Conservation (phyloP, 1,284 basidiomycete species). For the Heterobasidion irregulare region DNA sequence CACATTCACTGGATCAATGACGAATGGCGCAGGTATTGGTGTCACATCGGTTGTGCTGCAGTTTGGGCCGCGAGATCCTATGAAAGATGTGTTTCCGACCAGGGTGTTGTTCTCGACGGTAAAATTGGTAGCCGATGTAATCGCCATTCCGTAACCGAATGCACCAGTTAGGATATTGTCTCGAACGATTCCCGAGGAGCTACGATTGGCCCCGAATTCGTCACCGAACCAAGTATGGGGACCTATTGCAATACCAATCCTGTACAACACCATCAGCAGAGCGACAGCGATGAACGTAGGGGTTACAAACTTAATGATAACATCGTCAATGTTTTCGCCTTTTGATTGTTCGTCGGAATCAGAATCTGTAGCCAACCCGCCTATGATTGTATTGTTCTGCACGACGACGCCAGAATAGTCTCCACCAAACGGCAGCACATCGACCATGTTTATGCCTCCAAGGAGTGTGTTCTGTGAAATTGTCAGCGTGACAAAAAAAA, state of each 20-base stretch:
- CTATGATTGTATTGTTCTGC: conserved; percentile 61
- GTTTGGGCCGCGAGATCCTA: conserved; percentile 63
- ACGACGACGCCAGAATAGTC: conserved; percentile 66
- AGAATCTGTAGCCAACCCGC: conserved; percentile 53
- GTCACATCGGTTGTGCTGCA: conserved; percentile 47
- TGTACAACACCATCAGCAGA: conserved; percentile 14
- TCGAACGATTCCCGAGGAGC: conserved; percentile 48
- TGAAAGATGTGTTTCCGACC: conserved; percentile 68
- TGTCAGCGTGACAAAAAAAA: background rate
- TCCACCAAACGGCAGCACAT: conserved; percentile 67
- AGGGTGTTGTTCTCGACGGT: conserved; percentile 59
- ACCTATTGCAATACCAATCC: conserved; percentile 72
- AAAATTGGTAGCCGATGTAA: conserved; percentile 59
- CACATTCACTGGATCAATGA: conserved; percentile 41
- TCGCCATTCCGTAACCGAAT: conserved; percentile 62
- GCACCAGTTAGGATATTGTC: conserved; percentile 69
- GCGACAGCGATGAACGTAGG: background rate
- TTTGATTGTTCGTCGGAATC: conserved; percentile 28
- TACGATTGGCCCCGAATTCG: conserved; percentile 51
- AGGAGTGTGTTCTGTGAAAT: conserved; percentile 50
- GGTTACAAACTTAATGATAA: conserved; percentile 55
- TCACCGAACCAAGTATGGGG: conserved; percentile 74
- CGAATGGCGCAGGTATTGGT: conserved; percentile 49
- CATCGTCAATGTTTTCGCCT: conserved; percentile 51
- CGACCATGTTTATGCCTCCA: conserved; percentile 80